Evolutionary conservation across 1,284 basidiomycete genomes (phyloP), one percentile per base, ranked within the genome.

Genomic region (Takashimella tepidaria): DNA sequence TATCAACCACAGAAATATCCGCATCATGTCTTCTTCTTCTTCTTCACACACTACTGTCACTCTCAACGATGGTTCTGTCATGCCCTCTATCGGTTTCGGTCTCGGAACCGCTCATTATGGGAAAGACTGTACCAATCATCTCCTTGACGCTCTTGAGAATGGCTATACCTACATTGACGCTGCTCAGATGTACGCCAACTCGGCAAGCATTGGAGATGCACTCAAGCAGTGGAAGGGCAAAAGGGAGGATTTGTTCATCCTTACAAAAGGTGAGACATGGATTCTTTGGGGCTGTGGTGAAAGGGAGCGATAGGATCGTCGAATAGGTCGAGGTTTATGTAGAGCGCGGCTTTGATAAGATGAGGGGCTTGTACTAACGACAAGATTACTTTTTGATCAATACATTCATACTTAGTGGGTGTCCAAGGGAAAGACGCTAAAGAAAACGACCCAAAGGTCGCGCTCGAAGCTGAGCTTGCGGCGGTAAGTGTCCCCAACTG

Each of bases 231-330:
- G 77, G 47, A 76, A 75, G 6, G 68, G 81, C 25, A 76, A 79
- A 16, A 69, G 82, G 49, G 69, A 74, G 50, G 76, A 82, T 52
- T 65, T 84, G 11, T 84, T 73, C 61, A 62, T 84, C n/a, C 79
- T 82, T 1, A 79, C 78, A 22, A 82, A 80, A 59, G 69, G 70
- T 69, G 54, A 56, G 69, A 66, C 4, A 25, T n/a, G n/a, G n/a
- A n/a, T n/a, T n/a, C n/a, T n/a, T n/a, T n/a, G n/a, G n/a, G n/a
- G n/a, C n/a, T n/a, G n/a, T n/a, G n/a, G n/a, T n/a, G n/a, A n/a
- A n/a, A n/a, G n/a, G n/a, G n/a, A n/a, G n/a, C n/a, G n/a, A n/a
- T n/a, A n/a, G n/a, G n/a, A n/a, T n/a, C n/a, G n/a, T n/a, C n/a
- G n/a, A n/a, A n/a, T n/a, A n/a, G n/a, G n/a, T n/a, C n/a, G n/a